Evolutionary conservation across 2,329 filamentous ascomycete species (phyloP), one percentile per base, ranked within the genome.

Genomic region (Huntiella decipiens): DNA sequence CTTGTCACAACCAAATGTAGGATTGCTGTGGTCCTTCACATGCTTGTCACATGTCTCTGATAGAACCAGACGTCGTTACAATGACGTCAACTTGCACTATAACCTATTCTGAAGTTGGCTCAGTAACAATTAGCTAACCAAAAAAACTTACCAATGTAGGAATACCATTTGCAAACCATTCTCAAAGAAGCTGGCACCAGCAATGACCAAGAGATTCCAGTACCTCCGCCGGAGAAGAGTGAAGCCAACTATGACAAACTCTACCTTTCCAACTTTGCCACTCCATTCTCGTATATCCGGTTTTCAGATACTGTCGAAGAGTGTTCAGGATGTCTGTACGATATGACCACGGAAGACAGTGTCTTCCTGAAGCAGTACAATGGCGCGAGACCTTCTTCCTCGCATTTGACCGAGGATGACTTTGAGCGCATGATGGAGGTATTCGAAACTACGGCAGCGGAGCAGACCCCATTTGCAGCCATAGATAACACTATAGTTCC

Each of bases 261-360:
- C 55, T 96, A 96, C 60, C 74, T 80, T 43, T 76, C 74, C 53
- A 67, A 69, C 48, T 95, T 88, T 63, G 73, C 78, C 56, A 81
- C 92, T 61, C 86, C 91, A 44, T 77, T 79, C 51, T 91, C 87
- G 51, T 96, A 96, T 63, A 94, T 98, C 60, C 85, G 88, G 53
- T 96, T 93, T 66, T 96, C 91, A 52, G 88, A 93, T 54, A 98
- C 91, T 2, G 88, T 98, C 51, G 91, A 98, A 64, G 91, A 98
- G 63, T 93, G 82, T 56, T 80, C 85, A 57, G 82, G 83, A 56
- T 82, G 80, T 59, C 75, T 79, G 55, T 98, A 98, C 77, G 86
- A 93, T 64, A 88, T 96, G 82, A 87, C 79, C 22, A 78, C 80
- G 53, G 85, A 93, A 57, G 91, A 98, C 64, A 82, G 86, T 60